Conservation (phyloP, 2,329 filamentous ascomycete species). For the Ophiosphaerella herpotricha region DNA sequence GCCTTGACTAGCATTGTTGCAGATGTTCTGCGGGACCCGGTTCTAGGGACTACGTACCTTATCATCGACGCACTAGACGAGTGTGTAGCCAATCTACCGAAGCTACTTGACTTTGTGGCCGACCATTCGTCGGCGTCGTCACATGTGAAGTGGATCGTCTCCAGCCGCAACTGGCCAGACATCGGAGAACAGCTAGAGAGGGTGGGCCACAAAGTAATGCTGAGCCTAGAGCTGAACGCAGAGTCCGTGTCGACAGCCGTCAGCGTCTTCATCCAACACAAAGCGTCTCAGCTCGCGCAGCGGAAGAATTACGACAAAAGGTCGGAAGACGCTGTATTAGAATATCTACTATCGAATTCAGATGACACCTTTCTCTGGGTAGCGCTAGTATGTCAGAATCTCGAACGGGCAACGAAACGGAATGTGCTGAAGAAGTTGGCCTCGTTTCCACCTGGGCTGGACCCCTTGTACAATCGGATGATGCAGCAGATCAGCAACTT, state of each 20-base stretch:
- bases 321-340: not conserved
- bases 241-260: slow-evolving; percentile 43
- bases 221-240: slow-evolving; percentile 33
- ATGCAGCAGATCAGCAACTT: slow-evolving; percentile 34
- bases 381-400: not conserved
- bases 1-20: too few species aligned
- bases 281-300: slow-evolving; percentile 35
- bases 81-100: slow-evolving; percentile 5
- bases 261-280: slow-evolving; percentile 43
- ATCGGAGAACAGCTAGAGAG: slow-evolving; percentile 38
- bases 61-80: slow-evolving; percentile 16
- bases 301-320: slow-evolving; percentile 44
- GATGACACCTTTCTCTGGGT: not conserved
- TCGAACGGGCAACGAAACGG: slow-evolving; percentile 37
- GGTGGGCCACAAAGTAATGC: not conserved
- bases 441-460: slow-evolving; percentile 38
- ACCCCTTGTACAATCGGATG: slow-evolving; percentile 49
- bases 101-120: not conserved
- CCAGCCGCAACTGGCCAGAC: slow-evolving; percentile 13
- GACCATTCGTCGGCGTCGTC: slow-evolving; percentile 8
- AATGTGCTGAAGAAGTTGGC: slow-evolving; percentile 2
- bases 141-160: not conserved
- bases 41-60: slow-evolving; percentile 6
- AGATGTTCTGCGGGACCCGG: slow-evolving; percentile 48
- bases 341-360: too few species aligned